phyloP scores from a whole-genome alignment of 2,329 filamentous ascomycete genomes.

The Fusarium multiceps region DNA sequence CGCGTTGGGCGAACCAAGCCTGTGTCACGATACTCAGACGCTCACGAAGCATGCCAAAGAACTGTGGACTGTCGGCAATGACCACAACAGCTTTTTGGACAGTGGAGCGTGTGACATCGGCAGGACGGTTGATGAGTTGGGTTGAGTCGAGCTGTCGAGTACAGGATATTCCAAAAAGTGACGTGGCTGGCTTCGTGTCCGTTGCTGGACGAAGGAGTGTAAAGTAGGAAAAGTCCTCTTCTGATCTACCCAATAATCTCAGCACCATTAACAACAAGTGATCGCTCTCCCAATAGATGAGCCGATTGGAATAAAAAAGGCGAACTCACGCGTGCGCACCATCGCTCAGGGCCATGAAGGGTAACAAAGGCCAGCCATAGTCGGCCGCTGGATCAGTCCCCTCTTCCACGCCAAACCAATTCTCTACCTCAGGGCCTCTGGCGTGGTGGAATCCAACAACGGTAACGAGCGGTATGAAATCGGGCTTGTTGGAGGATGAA shows the following conservation, averaged over 20 bases:
- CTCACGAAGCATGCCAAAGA: conserved; percentile 90
- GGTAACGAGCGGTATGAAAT: conserved; percentile 76
- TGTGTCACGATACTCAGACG: conserved; percentile 89
- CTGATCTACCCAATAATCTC: conserved; percentile 69
- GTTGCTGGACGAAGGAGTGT: conserved; percentile 78
- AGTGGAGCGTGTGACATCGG: conserved; percentile 95
- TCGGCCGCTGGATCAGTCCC: conserved; percentile 81
- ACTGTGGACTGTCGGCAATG: conserved; percentile 89
- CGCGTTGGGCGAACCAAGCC: conserved; percentile 95
- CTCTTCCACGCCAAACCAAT: conserved; percentile 83
- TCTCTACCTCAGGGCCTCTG: conserved; percentile 90
- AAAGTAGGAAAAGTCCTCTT: conserved; percentile 99
- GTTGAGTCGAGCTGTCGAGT: conserved; percentile 89
- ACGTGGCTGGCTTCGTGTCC: conserved; percentile 70
- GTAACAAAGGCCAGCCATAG: conserved; percentile 90
- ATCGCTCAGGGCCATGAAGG: conserved; percentile 97
- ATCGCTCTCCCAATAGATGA: background rate
- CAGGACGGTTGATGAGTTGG: conserved; percentile 78
- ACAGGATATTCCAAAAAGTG: conserved; percentile 95
- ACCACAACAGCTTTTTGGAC: conserved; percentile 98
- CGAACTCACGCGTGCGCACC: conserved; percentile 86
- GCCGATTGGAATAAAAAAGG: background rate
- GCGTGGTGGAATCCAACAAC: conserved; percentile 89
- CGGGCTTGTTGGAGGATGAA: conserved; percentile 47
- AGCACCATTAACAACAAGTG: conserved; percentile 18